A percentile compares a stretch with the other conserved stretches of the same genome.
phyloP scores from a whole-genome alignment of 139 green algal genomes.

The Tetraselmis chui region DNA sequence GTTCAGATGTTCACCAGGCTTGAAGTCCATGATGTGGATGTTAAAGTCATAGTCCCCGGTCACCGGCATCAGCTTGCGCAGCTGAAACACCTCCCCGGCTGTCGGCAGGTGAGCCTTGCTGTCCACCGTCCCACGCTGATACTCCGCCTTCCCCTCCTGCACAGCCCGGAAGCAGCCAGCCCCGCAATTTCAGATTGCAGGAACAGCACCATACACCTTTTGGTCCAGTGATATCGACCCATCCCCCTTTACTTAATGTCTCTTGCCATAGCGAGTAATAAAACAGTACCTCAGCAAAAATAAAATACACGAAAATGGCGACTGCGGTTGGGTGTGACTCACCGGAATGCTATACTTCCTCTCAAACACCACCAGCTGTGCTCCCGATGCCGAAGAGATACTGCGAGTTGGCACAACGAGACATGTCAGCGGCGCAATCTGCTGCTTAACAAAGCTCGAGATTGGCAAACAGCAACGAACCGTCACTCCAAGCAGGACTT shows the following conservation, averaged over 20 bases:
- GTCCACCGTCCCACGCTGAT: constrained; percentile 48
- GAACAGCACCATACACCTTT: neutral
- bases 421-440: neutral
- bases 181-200: neutral
- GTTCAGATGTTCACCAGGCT: constrained; percentile 75
- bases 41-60: constrained; percentile 89
- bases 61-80: constrained; percentile 87
- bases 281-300: no score
- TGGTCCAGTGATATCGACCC: neutral
- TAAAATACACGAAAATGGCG: neutral
- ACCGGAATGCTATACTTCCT: constrained; percentile 36
- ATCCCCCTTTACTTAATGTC: neutral
- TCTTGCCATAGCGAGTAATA: neutral
- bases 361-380: constrained; percentile 66
- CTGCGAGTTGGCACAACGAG: neutral
- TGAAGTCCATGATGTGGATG: constrained; percentile 94
- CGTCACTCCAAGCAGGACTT: neutral
- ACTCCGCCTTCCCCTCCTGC: constrained; percentile 30
- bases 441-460: neutral
- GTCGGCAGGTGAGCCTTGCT: constrained; percentile 52
- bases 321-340: neutral
- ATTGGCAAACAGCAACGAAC: neutral
- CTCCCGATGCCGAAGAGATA: neutral
- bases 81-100: constrained; percentile 73
- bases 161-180: neutral